These are phyloP conservation scores for Nigrospora sphaerica DNA, from an alignment of 2,329 filamentous ascomycete species.

Conservation along the genomic window DNA sequence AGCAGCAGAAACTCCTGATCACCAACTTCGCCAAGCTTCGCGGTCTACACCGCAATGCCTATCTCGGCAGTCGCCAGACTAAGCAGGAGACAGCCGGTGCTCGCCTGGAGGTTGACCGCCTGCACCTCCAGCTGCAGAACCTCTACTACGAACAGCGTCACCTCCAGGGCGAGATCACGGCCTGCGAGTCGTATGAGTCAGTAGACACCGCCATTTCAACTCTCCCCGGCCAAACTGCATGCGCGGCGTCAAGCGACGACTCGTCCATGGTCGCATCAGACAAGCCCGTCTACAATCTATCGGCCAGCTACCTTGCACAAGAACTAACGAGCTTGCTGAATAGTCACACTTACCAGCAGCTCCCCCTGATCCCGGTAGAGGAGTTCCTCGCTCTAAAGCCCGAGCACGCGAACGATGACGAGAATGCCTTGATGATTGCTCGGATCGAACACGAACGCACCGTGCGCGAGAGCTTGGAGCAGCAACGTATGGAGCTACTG, in stretches of 20 bases:
- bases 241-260: not conserved
- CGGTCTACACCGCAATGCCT: constrained; percentile 73
- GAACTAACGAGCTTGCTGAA: constrained; percentile 11
- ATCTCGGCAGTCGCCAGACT: constrained; percentile 74
- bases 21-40: constrained; percentile 75
- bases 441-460: constrained; percentile 86
- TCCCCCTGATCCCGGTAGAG: constrained; percentile 77
- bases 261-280: not conserved
- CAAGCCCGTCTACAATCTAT: not conserved
- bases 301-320: constrained; percentile 7
- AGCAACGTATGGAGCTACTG: constrained; percentile 69
- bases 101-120: constrained; percentile 80
- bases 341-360: constrained; percentile 79
- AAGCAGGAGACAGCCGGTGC: constrained; percentile 82
- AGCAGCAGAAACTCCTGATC: constrained; percentile 72
- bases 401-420: constrained; percentile 63
- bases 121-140: constrained; percentile 92
- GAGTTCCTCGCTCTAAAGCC: constrained; percentile 74
- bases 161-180: constrained; percentile 79
- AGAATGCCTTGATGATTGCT: constrained; percentile 79
- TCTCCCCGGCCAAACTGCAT: too few relatives aligned
- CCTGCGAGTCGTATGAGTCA: constrained; percentile 87
- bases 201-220: constrained; percentile 25
- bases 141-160: constrained; percentile 94
- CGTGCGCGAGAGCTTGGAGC: constrained; percentile 79